Conservation (phyloP, 1,139 yeast genomes). For the Scheffersomyces cryptocercus region DNA sequence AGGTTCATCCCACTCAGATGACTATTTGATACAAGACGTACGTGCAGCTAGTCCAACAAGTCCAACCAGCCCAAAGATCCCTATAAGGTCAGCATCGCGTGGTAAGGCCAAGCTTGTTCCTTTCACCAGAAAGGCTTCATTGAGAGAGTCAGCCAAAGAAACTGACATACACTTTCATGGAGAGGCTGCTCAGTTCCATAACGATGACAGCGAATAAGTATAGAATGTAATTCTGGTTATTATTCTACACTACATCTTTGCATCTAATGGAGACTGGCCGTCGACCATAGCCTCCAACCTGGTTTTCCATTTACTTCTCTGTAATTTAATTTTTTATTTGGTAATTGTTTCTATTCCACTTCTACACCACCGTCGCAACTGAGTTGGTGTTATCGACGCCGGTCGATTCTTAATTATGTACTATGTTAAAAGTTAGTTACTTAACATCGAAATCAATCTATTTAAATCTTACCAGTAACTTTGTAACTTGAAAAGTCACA, state of each 20-base stretch:
- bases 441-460: no score
- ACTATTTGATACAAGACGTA: conserved; percentile 5
- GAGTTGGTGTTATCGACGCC: no score
- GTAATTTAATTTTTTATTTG: conserved; percentile 1
- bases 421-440: conserved; percentile 1
- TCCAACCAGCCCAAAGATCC: not conserved
- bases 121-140: conserved; percentile 51
- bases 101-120: conserved; percentile 51
- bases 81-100: conserved; percentile 1
- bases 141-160: conserved; percentile 40
- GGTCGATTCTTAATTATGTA: not conserved
- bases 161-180: conserved; percentile 30
- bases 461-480: no score
- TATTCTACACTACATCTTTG: no score
- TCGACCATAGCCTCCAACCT: no score
- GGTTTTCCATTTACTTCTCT: not conserved
- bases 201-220: conserved; percentile 33
- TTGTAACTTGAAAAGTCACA: no score
- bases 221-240: not conserved
- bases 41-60: not conserved
- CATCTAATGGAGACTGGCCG: no score
- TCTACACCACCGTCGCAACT: no score
- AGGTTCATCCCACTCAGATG: conserved; percentile 9
- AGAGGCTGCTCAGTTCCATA: conserved; percentile 38
- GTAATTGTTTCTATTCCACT: no score